Percentiles rank a stretch among this genome's conserved stretches.
Evolutionary conservation across 352 stramenopile species (phyloP).

Genomic region (Globisporangium megalacanthum): DNA sequence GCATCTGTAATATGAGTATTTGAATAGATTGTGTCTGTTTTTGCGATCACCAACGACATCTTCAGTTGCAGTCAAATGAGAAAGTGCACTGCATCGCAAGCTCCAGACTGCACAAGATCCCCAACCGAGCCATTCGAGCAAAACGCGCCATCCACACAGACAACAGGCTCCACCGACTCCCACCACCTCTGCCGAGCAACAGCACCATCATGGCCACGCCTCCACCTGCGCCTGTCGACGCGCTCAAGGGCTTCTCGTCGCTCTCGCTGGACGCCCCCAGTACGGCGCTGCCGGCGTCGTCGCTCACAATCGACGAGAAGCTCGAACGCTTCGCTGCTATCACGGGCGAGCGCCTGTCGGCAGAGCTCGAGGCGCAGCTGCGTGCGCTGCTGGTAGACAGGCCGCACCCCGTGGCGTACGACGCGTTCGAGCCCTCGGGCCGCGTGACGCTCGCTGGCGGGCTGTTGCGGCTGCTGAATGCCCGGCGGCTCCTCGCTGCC

Average conservation of each 20-base stretch:
- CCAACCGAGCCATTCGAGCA: conserved; percentile 2
- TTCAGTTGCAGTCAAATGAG: too few relatives aligned
- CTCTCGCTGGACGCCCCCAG: conserved; percentile 30
- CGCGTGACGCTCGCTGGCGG: conserved; percentile 98
- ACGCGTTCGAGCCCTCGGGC: conserved; percentile 98
- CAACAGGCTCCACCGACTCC: background rate
- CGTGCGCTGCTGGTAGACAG: conserved; percentile 75
- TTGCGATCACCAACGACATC: too few relatives aligned
- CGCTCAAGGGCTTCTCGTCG: conserved; percentile 49
- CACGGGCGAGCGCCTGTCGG: conserved; percentile 32
- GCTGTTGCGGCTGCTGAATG: conserved; percentile 94
- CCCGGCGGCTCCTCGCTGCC: conserved; percentile 79
- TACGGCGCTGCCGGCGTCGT: conserved; percentile 19
- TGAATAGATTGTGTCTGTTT: too few relatives aligned
- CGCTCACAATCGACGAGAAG: conserved; percentile 58
- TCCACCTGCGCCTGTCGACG: conserved; percentile 28
- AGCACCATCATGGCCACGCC: conserved; percentile 23
- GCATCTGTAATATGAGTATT: too few relatives aligned
- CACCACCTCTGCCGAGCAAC: too few relatives aligned
- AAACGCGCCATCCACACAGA: background rate
- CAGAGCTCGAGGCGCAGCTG: conserved; percentile 64
- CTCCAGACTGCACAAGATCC: background rate
- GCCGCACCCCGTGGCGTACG: conserved; percentile 89
- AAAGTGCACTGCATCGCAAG: too few relatives aligned
- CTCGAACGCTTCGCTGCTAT: conserved; percentile 54